Evolutionary conservation across 2,329 filamentous ascomycete genomes (phyloP), one percentile per base, ranked within the genome.

Genomic region (Coniochaeta ligniaria): DNA sequence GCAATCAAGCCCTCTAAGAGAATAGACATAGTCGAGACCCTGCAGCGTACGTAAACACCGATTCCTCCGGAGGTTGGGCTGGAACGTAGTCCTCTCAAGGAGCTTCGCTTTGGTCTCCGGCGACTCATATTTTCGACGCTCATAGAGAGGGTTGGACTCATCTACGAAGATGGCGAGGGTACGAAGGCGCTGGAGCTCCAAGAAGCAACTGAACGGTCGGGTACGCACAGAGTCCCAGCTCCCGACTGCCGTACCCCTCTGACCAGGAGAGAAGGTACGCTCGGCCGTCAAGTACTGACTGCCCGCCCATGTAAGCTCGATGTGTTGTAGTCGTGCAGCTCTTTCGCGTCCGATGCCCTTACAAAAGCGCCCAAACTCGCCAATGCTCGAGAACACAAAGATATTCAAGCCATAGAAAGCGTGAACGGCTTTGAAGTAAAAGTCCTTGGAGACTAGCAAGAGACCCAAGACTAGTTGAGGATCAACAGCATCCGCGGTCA

Each of bases 301-400:
- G 3, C 77, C 78, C 0, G 69, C 66, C 69, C 76, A 80, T 1
- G 79, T 65, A 0, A 83, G 47, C 62, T 81, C 77, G 0, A 83
- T 61, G 35, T 79, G 71, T 57, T 76, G 77, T 0, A 83, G 47
- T 0, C 79, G 70, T n/a, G 78, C 72, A 1, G 76, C 61, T 0
- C 77, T 73, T 3, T 70, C 65, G 1, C 33, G 41, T 1, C 74
- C 72, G 24, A 81, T 81, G 0, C 78, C 75, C 1, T 64, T 65
- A 59, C 72, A 74, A 64, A 83, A 83, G 50, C 78, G 74, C 59
- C 75, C 75, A 66, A 79, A 76, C 66, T 83, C 80, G 54, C 80
- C 80, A 0, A 83, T 67, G n/a, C 76, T 80, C n/a, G 78, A 80
- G 64, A 83, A 83, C 0, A 75, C 76, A 62, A 83, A 82, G 0